Base-by-base conservation (phyloP, 208 protist species). In the Kentomonas sorsogonicus region DNA sequence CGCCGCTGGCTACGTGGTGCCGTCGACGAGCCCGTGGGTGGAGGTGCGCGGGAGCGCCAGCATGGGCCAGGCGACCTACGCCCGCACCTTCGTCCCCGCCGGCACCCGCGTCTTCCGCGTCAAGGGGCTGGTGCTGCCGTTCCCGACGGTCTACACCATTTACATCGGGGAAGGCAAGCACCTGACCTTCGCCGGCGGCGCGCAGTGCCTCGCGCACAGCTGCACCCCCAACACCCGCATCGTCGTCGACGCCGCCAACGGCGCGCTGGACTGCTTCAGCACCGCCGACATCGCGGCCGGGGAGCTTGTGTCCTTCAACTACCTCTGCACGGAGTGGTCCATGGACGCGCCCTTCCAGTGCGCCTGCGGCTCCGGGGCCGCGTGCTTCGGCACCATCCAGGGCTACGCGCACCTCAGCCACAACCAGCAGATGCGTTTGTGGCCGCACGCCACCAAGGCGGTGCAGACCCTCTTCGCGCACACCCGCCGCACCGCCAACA, bases 281-380 rank as follows among this genome's bases (percentile, higher is more conserved):
- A 62, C 78, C 46, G 61, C 66, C 40, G 69, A 82, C 63, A 91
- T 94, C 60, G 55, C 72, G 16, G 45, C 36, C 0, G 84, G 72
- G 15, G 82, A 86, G 30, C 57, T 91, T 39, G 51, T 92, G 31
- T 80, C 77, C 56, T 92, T 90, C 73, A 92, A 94, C 72, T 94
- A 94, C 66, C 72, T 91, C 16, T 80, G 80, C 43, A 89, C 88
- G 41, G 88, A 94, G 79, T 94, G 83, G 82, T 78, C 89, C 60
- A 91, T 94, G 84, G 73, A 78, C 29, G 64, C 61, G 54, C 82
- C 88, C 4, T 94, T 94, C 69, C 52, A 30, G 3, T 94, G 88
- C 41, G 62, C 44, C 11, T 94, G 88, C 60, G 79, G 79, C 60
- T 69, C 48, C 57, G n/a, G n/a, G n/a, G 43, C 52, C 25, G 30